A percentile compares a stretch with the other conserved stretches of the same genome.
Evolutionary conservation across 208 protist genomes (phyloP).

Genomic region (Leishmania gerbilli): DNA sequence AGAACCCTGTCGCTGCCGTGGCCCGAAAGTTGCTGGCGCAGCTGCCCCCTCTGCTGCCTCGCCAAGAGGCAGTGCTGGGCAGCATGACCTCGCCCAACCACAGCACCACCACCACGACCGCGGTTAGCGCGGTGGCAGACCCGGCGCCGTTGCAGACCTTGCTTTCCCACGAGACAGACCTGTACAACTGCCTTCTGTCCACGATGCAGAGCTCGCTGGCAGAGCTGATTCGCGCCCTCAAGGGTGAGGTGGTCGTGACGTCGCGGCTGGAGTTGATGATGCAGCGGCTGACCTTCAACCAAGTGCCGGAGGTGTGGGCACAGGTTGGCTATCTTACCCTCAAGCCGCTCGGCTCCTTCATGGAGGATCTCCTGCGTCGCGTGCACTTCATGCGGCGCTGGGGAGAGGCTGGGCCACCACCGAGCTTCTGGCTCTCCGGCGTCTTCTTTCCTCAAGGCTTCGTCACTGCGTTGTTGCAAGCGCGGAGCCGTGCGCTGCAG

Average conservation of each 20-base stretch:
- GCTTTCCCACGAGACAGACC: constrained; percentile 86
- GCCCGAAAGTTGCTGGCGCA: constrained; percentile 60
- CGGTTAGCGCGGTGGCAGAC: constrained; percentile 31
- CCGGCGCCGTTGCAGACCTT: constrained; percentile 83
- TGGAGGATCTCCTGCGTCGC: constrained; percentile 90
- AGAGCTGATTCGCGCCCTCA: constrained; percentile 79
- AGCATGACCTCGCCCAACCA: constrained; percentile 23
- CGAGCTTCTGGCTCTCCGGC: constrained; percentile 95
- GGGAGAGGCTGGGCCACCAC: constrained; percentile 86
- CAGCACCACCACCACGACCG: neutral
- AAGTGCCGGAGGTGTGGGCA: constrained; percentile 93
- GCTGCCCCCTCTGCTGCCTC: constrained; percentile 47
- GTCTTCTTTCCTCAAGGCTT: constrained; percentile 98
- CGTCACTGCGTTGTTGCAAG: constrained; percentile 89
- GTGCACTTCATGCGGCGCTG: constrained; percentile 92
- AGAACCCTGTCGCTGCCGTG: constrained; percentile 51
- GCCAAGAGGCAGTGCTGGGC: constrained; percentile 42
- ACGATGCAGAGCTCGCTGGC: constrained; percentile 54
- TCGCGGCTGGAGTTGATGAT: constrained; percentile 74
- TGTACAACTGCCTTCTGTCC: constrained; percentile 81
- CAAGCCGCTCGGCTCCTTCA: constrained; percentile 94
- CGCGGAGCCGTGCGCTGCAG: constrained; percentile 77
- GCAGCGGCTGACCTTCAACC: constrained; percentile 69
- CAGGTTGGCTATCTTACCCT: constrained; percentile 92
- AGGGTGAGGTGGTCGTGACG: constrained; percentile 91